Conservation (phyloP, 2,329 filamentous ascomycete species). For the Colletotrichum sp. region DNA sequence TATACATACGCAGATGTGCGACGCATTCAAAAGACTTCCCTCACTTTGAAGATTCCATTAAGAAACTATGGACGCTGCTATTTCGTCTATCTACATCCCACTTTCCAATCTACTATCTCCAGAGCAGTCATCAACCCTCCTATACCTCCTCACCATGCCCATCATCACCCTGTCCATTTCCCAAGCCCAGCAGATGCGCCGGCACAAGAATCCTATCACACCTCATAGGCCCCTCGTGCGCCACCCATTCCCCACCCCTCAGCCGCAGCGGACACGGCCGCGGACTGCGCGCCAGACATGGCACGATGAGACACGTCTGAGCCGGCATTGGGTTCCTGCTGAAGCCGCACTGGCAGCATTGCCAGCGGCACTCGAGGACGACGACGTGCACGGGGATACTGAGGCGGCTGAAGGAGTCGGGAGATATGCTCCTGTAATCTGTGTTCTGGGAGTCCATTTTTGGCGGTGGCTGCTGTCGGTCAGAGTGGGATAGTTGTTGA, state of each 20-base stretch:
- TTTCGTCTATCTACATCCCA: background rate
- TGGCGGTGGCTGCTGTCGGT: background rate
- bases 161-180: background rate
- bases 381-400: background rate
- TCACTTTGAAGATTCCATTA: background rate
- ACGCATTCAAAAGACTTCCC: background rate
- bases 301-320: background rate
- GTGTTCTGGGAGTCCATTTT: background rate
- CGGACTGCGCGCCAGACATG: background rate
- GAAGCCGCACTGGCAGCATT: background rate
- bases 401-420: background rate
- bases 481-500: background rate
- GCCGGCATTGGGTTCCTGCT: background rate
- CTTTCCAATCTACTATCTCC: background rate
- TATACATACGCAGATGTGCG: no score
- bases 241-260: background rate
- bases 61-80: background rate
- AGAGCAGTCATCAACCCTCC: background rate
- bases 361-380: background rate
- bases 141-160: background rate
- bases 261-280: background rate
- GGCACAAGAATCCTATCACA: background rate
- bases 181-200: background rate
- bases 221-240: background rate
- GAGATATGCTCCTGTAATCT: background rate